Base-by-base conservation (phyloP, 371 early-diverging fungal genomes). In the Fennellomyces sp. region DNA sequence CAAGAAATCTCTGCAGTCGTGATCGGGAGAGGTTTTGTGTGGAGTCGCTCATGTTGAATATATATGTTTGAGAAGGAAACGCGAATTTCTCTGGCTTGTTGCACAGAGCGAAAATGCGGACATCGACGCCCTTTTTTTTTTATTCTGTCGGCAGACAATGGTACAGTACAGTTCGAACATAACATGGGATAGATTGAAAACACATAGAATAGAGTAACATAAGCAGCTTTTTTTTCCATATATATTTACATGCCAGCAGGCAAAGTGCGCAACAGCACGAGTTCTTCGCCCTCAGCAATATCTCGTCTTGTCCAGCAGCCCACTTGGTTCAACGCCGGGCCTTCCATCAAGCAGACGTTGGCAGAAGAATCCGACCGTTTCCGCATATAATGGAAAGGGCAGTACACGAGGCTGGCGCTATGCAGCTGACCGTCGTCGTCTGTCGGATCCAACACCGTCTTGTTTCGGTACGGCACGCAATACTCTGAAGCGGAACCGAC, bases 341-440 rank as follows among this genome's bases (percentile, higher is more conserved):
- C 95, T 53, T 89, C 91, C 38, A 87, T 68, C 57, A 94, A 93
- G 3, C 70, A 65, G 28, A 94, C 82, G 64, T 92, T 95, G 51
- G 69, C 70, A 10, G 45, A 29, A 12, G 78, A 78, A 19, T 13
- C 17, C 5, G 39, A 39, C 54, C 54, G 38, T 3, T 52, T n/a
- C 19, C 55, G 55, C 90, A 95, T 92, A 68, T 90, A 94, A 66
- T 95, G 95, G 58, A 93, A 94, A 5, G 95, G 93, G 55, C 95
- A 95, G 52, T 81, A 89, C 21, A 87, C 66, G 8, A 78, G 58
- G 0, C 80, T 81, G 41, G 89, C 83, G 4, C 66, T 75, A 51
- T 82, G 93, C 0, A 93, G 88, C 61, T 76, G 60, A 0, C 94
- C 94, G 0, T 85, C 63, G 12, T 85, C 85, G 56, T 94, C 88